Base-by-base conservation (phyloP, 768 basidiomycete genomes). In the Podaxis pistillaris region DNA sequence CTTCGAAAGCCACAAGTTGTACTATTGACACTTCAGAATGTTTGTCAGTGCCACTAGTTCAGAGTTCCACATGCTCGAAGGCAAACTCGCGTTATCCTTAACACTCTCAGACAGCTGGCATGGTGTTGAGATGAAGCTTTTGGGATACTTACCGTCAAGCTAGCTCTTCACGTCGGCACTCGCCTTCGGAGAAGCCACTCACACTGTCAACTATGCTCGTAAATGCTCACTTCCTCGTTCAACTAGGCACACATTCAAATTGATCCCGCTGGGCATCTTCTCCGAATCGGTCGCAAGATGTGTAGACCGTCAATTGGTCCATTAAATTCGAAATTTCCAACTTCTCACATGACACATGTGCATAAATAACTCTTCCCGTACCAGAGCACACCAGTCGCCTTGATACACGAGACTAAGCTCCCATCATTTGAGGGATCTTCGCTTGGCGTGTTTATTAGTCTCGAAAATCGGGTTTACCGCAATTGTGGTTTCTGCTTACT, bases 101-200 rank as follows among this genome's bases (percentile, higher is more conserved):
- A 33, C 19, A 17, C 26, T 28, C 22, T 24, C 22, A 50, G 26
- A 50, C 26, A 50, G 28, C 26, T 28, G 26, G 24, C n/a, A 57
- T 46, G 26, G 40, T 46, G n/a, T 17, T 19, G 36, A 51, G 24
- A 9, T 24, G 26, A 59, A 59, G 49, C 46, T 50, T 59, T 51
- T 58, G 56, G 28, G 56, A 58, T 24, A 37, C 56, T 58, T 58
- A 28, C 46, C 49, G 49, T 52, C 58, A 53, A 52, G 15, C 26
- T 60, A 28, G 26, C 49, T 52, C 44, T 60, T 41, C 50, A 55
- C n/a, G 36, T 22, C 33, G n/a, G 4, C 17, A 12, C 13, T 51
- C 33, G 28, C 40, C 26, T 47, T 46, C 9, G n/a, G 19, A 44
- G 49, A 40, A 60, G 8, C 17, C 19, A 44, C 53, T 6, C 51